These are phyloP conservation scores for Lolium rigidum DNA, from an alignment of 176 grass and related monocot species.

Conservation along the genomic window DNA sequence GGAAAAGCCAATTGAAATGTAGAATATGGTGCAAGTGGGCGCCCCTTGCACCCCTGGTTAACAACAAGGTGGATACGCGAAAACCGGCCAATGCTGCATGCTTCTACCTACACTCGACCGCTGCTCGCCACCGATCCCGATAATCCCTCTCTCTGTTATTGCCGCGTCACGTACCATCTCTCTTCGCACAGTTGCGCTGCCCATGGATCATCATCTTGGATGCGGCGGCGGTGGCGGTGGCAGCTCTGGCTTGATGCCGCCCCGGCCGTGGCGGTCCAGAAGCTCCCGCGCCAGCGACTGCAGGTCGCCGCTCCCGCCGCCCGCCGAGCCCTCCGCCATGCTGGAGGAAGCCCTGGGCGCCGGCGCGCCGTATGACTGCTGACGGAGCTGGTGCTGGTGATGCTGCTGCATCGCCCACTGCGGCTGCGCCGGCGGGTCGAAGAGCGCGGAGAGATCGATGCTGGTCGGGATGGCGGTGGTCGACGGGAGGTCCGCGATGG, in stretches of 20 bases:
- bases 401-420: slow-evolving; percentile 50
- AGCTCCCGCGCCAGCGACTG: slow-evolving; percentile 91
- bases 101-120: slow-evolving; percentile 62
- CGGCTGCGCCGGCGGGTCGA: slow-evolving; percentile 57
- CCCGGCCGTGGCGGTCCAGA: slow-evolving; percentile 67
- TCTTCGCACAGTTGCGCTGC: background rate
- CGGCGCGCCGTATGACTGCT: slow-evolving; percentile 30
- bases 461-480: slow-evolving; percentile 56
- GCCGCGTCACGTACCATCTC: slow-evolving; percentile 36
- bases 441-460: slow-evolving; percentile 73
- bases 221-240: slow-evolving; percentile 53
- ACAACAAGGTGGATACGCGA: slow-evolving; percentile 61
- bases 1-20: slow-evolving; percentile 44
- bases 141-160: slow-evolving; percentile 38
- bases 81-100: slow-evolving; percentile 68
- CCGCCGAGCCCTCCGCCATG: slow-evolving; percentile 44
- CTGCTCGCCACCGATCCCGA: slow-evolving; percentile 42
- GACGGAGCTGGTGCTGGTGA: slow-evolving; percentile 49
- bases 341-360: slow-evolving; percentile 29
- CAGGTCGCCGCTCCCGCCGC: slow-evolving; percentile 73
- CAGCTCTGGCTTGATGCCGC: slow-evolving; percentile 56
- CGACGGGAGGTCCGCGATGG: slow-evolving; percentile 84
- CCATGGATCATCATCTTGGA: slow-evolving; percentile 30
- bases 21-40: slow-evolving; percentile 48
- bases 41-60: slow-evolving; percentile 50